These are phyloP conservation scores for Globisporangium spiculum DNA, from an alignment of 352 stramenopile genomes.

Conservation along the genomic window DNA sequence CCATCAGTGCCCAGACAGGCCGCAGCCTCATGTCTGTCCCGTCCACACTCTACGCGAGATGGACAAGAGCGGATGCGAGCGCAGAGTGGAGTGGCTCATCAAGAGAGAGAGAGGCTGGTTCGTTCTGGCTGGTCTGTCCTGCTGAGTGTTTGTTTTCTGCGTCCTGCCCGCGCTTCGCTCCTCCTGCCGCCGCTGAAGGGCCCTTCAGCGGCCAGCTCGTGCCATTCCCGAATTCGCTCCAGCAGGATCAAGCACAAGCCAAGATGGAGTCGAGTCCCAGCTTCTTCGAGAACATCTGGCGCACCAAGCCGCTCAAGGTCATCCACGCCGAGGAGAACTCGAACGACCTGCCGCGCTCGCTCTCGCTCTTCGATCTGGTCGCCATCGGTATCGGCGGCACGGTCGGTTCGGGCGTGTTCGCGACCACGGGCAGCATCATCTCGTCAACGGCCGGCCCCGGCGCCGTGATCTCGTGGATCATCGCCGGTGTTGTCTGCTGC, in stretches of 20 bases:
- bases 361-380: constrained; percentile 89
- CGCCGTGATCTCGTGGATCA: constrained; percentile 76
- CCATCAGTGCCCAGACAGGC: background rate
- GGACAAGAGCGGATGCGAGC: background rate
- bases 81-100: background rate
- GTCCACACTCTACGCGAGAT: background rate
- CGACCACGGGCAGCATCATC: constrained; percentile 78
- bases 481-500: constrained; percentile 78
- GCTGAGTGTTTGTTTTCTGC: background rate
- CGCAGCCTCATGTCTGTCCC: background rate
- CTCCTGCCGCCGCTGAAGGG: background rate
- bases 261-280: constrained; percentile 25
- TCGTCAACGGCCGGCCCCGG: constrained; percentile 69
- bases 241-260: background rate
- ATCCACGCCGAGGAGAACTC: constrained; percentile 74
- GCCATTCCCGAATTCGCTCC: constrained; percentile 15
- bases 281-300: constrained; percentile 52
- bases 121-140: background rate
- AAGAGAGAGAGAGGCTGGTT: background rate
- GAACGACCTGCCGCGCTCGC: constrained; percentile 56
- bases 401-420: constrained; percentile 91
- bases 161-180: background rate
- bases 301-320: constrained; percentile 73
- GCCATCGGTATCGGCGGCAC: constrained; percentile 91
- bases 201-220: background rate